A percentile compares a stretch with the other conserved stretches of the same genome.
Evolutionary conservation across 176 grass and related monocot species (phyloP).

Genomic region (Ensete glaucum): DNA sequence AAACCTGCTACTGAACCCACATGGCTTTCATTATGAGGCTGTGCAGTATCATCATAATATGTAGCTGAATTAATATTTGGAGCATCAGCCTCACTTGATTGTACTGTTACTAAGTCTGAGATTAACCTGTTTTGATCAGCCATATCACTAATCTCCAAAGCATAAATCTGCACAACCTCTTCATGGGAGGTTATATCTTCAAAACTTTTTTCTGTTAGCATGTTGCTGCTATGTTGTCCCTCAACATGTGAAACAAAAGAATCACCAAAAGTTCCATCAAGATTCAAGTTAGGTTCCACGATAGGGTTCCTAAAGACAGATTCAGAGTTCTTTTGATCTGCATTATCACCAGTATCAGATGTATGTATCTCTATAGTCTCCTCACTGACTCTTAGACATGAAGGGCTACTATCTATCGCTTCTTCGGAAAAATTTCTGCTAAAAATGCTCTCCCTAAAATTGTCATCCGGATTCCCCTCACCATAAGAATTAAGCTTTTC

Average conservation of each 20-base stretch:
- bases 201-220: conserved; percentile 22
- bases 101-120: conserved; percentile 22
- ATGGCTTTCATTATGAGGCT: conserved; percentile 28
- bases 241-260: conserved; percentile 5
- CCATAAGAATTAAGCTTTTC: conserved; percentile 26
- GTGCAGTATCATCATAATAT: conserved; percentile 11
- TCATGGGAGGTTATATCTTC: conserved; percentile 24
- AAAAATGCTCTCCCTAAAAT: neutral
- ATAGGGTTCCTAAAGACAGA: conserved; percentile 19
- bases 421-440: conserved; percentile 28
- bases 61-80: conserved; percentile 17
- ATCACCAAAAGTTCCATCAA: neutral
- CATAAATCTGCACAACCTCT: conserved; percentile 31
- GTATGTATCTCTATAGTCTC: conserved; percentile 35
- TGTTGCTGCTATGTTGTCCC: conserved; percentile 12
- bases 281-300: conserved; percentile 10
- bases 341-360: conserved; percentile 20
- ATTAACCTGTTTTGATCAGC: conserved; percentile 20
- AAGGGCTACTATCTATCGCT: conserved; percentile 13
- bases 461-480: conserved; percentile 14
- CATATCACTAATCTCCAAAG: conserved; percentile 20
- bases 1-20: conserved; percentile 20
- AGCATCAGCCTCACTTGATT: conserved; percentile 14
- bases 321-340: conserved; percentile 24
- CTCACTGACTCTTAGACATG: conserved; percentile 29